Conservation (phyloP, 441 rosid species). For the Gossypium gossypioides region DNA sequence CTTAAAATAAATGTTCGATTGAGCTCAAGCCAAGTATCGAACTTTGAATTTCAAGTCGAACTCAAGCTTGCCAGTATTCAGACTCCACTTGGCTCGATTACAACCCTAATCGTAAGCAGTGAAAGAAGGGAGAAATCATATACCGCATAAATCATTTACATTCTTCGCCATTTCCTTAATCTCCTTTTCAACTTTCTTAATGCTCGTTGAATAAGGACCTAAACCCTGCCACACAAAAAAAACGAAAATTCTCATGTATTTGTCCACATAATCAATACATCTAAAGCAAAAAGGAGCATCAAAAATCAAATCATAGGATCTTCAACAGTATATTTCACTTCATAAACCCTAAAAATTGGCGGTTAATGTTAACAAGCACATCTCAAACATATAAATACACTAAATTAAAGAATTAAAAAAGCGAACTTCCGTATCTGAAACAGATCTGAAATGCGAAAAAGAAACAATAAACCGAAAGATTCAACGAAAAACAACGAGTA, state of each 20-base stretch:
- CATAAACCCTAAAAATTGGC: background rate
- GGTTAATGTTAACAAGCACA: background rate
- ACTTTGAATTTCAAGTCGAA: too few species aligned
- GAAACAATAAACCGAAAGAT: background rate
- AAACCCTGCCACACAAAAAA: slow-evolving; percentile 46
- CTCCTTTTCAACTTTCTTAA: slow-evolving; percentile 84
- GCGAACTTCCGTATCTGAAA: background rate
- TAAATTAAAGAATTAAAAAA: background rate
- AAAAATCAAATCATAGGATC: background rate
- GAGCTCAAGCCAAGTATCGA: too few species aligned
- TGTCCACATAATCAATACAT: background rate
- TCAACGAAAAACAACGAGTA: background rate
- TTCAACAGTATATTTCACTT: background rate
- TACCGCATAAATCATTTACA: slow-evolving; percentile 83
- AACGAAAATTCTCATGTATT: background rate
- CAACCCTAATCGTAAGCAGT: background rate
- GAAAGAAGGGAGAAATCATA: slow-evolving; percentile 3
- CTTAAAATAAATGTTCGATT: too few species aligned
- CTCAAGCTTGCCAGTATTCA: too few species aligned
- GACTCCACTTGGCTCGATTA: too few species aligned
- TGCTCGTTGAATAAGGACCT: slow-evolving; percentile 78
- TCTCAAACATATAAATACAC: background rate
- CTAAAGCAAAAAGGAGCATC: background rate
- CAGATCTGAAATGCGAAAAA: slow-evolving; percentile 2
- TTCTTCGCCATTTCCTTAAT: slow-evolving; percentile 84